Evolutionary conservation across 371 early-diverging fungal species (phyloP).

Genomic region (Apophysomyces elegans): DNA sequence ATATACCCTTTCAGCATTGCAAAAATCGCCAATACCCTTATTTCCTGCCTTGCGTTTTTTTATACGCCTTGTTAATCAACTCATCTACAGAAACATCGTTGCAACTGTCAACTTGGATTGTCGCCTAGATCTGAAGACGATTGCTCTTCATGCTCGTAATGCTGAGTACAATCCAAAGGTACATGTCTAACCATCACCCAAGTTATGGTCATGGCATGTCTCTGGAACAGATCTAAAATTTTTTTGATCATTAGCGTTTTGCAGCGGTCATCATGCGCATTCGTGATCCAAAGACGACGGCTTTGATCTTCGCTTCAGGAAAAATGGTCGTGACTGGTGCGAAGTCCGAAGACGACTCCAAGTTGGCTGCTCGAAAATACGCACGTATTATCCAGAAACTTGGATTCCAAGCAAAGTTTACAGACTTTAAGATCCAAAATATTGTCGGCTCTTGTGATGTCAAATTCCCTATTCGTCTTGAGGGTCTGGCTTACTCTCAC

Average conservation of each 20-base stretch:
- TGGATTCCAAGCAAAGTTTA: constrained; percentile 98
- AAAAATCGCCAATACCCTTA: not conserved
- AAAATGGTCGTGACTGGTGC: constrained; percentile 99
- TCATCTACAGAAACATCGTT: constrained; percentile 90
- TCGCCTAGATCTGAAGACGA: constrained; percentile 98
- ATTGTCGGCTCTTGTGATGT: constrained; percentile 99
- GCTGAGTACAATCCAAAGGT: constrained; percentile 99
- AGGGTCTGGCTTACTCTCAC: constrained; percentile 99
- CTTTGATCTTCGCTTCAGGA: constrained; percentile 99
- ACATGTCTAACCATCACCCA: constrained; percentile 23
- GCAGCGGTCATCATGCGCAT: constrained; percentile 99
- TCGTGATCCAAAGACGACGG: constrained; percentile 99
- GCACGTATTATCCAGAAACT: constrained; percentile 99
- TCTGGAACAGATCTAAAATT: constrained; percentile 19
- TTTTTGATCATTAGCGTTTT: constrained; percentile 85
- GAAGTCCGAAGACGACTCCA: constrained; percentile 96
- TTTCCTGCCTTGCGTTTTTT: constrained; percentile 15
- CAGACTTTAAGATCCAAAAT: constrained; percentile 99
- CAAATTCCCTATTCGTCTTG: constrained; percentile 99
- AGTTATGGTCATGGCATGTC: constrained; percentile 11
- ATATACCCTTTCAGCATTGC: not conserved
- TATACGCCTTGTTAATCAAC: constrained; percentile 20
- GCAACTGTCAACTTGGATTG: constrained; percentile 99
- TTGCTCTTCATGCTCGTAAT: constrained; percentile 99
- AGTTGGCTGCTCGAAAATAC: constrained; percentile 99